A percentile compares a stretch with the other conserved stretches of the same genome.
Evolutionary conservation across 2,329 filamentous ascomycete species (phyloP).

Genomic region (Paecilomyces fulvus): DNA sequence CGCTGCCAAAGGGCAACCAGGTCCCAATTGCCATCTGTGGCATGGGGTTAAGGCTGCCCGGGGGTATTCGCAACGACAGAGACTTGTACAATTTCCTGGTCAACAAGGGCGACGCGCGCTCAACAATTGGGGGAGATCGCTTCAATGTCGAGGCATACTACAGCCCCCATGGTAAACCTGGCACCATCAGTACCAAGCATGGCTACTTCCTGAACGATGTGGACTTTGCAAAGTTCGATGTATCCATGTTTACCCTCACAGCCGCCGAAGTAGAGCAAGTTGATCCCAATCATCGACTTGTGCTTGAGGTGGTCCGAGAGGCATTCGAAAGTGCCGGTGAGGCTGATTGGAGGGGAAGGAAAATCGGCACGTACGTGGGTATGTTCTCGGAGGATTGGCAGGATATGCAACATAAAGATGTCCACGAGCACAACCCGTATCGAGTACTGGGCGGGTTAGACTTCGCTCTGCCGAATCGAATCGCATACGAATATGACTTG

Average conservation of each 20-base stretch:
- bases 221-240: slow-evolving; percentile 13
- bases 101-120: background rate
- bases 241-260: slow-evolving; percentile 12
- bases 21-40: slow-evolving; percentile 1
- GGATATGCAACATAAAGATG: too few relatives aligned
- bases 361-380: too few relatives aligned
- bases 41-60: background rate
- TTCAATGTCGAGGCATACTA: slow-evolving; percentile 1
- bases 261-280: slow-evolving; percentile 9
- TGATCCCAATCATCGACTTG: slow-evolving; percentile 13
- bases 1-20: too few relatives aligned
- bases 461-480: too few relatives aligned
- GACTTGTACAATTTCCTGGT: slow-evolving; percentile 1
- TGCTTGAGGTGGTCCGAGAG: slow-evolving; percentile 15
- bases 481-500: too few relatives aligned
- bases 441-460: too few relatives aligned
- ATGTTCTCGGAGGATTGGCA: too few relatives aligned
- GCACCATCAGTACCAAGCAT: slow-evolving; percentile 8
- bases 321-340: slow-evolving; percentile 10
- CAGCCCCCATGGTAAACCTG: background rate
- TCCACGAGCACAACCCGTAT: too few relatives aligned
- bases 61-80: background rate
- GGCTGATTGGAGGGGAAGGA: background rate
- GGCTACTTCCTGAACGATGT: slow-evolving; percentile 11
- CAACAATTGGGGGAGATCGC: background rate